Conservation (phyloP, 2,329 filamentous ascomycete species). For the Leptosphaerulina australis region DNA sequence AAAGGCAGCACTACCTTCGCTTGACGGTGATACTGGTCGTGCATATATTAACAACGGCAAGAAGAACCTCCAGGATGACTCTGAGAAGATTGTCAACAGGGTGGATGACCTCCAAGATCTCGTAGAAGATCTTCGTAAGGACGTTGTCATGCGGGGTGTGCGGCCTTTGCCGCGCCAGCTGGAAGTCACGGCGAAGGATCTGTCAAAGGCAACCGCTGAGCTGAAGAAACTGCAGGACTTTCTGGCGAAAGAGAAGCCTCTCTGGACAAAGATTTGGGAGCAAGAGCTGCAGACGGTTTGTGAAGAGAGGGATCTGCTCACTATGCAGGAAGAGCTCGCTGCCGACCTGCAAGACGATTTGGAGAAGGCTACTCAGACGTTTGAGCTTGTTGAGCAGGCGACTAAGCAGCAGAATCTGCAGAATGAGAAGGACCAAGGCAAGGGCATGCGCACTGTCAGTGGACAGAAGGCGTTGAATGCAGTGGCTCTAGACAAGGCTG, state of each 20-base stretch:
- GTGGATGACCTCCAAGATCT: conserved; percentile 98
- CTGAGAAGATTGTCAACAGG: conserved; percentile 85
- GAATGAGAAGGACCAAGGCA: conserved; percentile 62
- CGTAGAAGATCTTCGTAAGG: conserved; percentile 95
- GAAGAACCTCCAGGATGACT: conserved; percentile 84
- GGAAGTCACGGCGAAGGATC: conserved; percentile 86
- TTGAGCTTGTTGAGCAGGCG: conserved; percentile 92
- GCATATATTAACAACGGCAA: conserved; percentile 85
- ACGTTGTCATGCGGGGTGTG: conserved; percentile 91
- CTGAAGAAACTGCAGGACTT: conserved; percentile 94
- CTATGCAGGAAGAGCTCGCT: conserved; percentile 93
- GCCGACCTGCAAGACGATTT: conserved; percentile 92
- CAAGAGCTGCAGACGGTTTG: conserved; percentile 95
- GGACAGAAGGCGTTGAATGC: conserved; percentile 44
- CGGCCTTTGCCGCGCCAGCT: conserved; percentile 88
- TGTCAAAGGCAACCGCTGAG: conserved; percentile 78
- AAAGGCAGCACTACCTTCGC: conserved; percentile 71
- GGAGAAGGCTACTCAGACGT: conserved; percentile 91
- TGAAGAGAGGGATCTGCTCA: conserved; percentile 91
- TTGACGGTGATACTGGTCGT: conserved; percentile 80
- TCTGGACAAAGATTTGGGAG: conserved; percentile 99
- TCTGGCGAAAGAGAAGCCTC: conserved; percentile 86
- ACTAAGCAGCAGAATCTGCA: conserved; percentile 95
- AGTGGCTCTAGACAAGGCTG: conserved; percentile 52
- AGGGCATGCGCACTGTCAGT: conserved; percentile 59